Evolutionary conservation across 2,329 filamentous ascomycete genomes (phyloP).

Genomic region (Hymenoscyphus infarciens): DNA sequence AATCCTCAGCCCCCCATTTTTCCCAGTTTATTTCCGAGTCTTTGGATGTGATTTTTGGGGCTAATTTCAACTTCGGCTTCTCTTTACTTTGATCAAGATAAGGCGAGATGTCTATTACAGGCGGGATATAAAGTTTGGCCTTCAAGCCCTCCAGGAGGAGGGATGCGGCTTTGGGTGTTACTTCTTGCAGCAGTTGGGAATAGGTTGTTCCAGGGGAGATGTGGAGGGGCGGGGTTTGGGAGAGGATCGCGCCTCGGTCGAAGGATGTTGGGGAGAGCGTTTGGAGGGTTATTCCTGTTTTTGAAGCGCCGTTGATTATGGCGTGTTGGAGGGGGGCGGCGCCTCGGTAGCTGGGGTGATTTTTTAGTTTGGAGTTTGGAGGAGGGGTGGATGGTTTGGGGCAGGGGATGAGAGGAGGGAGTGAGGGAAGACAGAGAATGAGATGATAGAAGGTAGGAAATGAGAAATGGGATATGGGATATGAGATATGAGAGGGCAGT

Average conservation of each 20-base stretch:
- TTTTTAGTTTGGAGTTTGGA: no score
- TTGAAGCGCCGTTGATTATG: slow-evolving; percentile 57
- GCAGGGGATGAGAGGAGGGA: no score
- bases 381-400: no score
- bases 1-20: slow-evolving; percentile 49
- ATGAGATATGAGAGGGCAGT: not conserved
- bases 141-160: slow-evolving; percentile 67
- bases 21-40: slow-evolving; percentile 62
- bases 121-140: slow-evolving; percentile 61
- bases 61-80: slow-evolving; percentile 44
- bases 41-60: slow-evolving; percentile 67
- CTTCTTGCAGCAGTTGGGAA: slow-evolving; percentile 46
- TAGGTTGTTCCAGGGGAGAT: slow-evolving; percentile 50
- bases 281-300: slow-evolving; percentile 79
- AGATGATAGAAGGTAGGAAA: not conserved
- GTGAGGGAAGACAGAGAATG: not conserved
- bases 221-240: slow-evolving; percentile 61
- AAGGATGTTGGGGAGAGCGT: slow-evolving; percentile 75
- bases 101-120: slow-evolving; percentile 42
- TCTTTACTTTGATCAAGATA: slow-evolving; percentile 8
- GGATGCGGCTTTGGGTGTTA: slow-evolving; percentile 63
- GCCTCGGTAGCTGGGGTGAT: slow-evolving; percentile 63
- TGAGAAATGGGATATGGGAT: no score
- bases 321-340: slow-evolving; percentile 83
- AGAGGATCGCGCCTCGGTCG: slow-evolving; percentile 73